Conservation (phyloP, 2,329 filamentous ascomycete species). For the Alternaria panax region DNA sequence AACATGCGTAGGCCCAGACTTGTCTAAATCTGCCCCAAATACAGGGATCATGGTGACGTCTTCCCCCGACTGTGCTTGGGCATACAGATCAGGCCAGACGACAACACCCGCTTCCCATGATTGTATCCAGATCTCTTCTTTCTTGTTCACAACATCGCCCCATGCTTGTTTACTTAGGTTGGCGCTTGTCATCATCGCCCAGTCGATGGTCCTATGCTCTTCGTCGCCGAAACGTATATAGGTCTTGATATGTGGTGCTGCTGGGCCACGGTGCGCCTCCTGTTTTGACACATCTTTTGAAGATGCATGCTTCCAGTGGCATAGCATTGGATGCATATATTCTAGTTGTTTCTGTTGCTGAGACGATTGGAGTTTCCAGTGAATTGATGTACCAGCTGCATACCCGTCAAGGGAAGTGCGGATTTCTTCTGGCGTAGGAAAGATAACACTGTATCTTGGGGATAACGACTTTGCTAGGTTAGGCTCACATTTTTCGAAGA, state of each 20-base stretch:
- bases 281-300: not conserved
- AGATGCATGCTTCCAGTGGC: conserved; percentile 69
- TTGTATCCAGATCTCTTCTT: conserved; percentile 71
- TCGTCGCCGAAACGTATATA: conserved; percentile 71
- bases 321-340: conserved; percentile 74
- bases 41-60: conserved; percentile 68
- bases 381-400: conserved; percentile 77
- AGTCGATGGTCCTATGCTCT: conserved; percentile 68
- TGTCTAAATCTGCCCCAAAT: conserved; percentile 71
- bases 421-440: conserved; percentile 82
- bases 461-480: conserved; percentile 47
- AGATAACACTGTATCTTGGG: conserved; percentile 74
- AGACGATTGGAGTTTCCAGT: conserved; percentile 75
- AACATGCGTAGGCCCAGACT: conserved; percentile 50
- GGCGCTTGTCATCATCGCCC: conserved; percentile 89
- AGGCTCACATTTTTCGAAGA: conserved; percentile 19
- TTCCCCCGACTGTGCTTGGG: conserved; percentile 19
- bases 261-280: conserved; percentile 56
- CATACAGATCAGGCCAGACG: conserved; percentile 73
- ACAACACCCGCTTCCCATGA: conserved; percentile 87
- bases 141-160: conserved; percentile 69
- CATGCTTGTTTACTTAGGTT: conserved; percentile 90
- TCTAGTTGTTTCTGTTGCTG: conserved; percentile 76
- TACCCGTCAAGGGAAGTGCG: conserved; percentile 80
- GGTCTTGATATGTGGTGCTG: conserved; percentile 89